Percentiles rank a stretch among this genome's conserved stretches.
phyloP scores from a whole-genome alignment of 164 flowering plant species.

The Dillenia turbinata region DNA sequence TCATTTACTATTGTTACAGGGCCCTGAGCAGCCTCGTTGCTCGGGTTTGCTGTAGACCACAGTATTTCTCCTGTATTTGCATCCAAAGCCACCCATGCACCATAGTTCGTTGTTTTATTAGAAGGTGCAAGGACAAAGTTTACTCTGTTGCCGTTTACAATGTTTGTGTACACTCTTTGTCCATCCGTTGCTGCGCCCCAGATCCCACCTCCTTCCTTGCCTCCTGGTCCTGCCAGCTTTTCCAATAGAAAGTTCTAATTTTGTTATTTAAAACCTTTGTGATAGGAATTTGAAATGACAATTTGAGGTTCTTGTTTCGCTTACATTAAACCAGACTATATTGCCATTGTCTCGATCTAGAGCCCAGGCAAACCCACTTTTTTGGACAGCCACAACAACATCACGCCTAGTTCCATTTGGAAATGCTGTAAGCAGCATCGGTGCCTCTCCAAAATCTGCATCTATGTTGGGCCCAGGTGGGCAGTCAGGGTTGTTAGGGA shows the following conservation, averaged over 20 bases:
- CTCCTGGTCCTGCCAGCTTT: slow-evolving; percentile 49
- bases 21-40: slow-evolving; percentile 28
- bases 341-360: slow-evolving; percentile 44
- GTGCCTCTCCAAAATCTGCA: slow-evolving; percentile 57
- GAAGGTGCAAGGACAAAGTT: slow-evolving; percentile 41
- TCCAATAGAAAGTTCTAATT: too few relatives aligned
- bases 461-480: slow-evolving; percentile 50
- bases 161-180: slow-evolving; percentile 37
- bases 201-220: slow-evolving; percentile 38
- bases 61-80: slow-evolving; percentile 31
- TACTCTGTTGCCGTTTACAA: slow-evolving; percentile 21
- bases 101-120: slow-evolving; percentile 27
- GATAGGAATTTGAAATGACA: too few relatives aligned
- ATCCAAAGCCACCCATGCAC: slow-evolving; percentile 58
- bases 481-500: slow-evolving; percentile 33
- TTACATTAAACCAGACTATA: slow-evolving; percentile 44
- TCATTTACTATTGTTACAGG: slow-evolving; percentile 45
- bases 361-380: slow-evolving; percentile 63
- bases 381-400: slow-evolving; percentile 49
- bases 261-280: too few relatives aligned
- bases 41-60: slow-evolving; percentile 47
- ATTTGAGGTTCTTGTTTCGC: slow-evolving; percentile 2
- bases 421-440: slow-evolving; percentile 29
- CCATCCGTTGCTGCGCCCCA: slow-evolving; percentile 58
- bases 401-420: slow-evolving; percentile 26